Base-by-base conservation (phyloP, 768 basidiomycete genomes). In the Rhizopogon vulgaris region DNA sequence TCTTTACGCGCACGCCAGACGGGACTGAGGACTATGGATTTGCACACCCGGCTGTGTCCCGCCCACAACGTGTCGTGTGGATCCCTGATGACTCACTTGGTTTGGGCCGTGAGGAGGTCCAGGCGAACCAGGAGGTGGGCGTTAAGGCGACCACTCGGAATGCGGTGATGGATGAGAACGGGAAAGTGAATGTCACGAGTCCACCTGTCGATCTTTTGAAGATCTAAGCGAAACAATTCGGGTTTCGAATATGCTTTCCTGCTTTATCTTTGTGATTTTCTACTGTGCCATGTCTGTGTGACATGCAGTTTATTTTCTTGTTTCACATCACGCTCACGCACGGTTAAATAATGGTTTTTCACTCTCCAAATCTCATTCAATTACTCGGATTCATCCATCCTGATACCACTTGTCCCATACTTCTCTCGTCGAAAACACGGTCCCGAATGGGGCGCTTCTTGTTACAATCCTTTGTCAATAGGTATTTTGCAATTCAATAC, bases 1-100 rank as follows among this genome's bases (percentile, higher is more conserved):
- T 53, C 38, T 66, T 67, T 32, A 54, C 65, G 42, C 60, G 55
- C 40, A 59, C 65, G 24, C 38, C 49, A 3, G 66, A 67, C 15
- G 67, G 63, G 10, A 17, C 15, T 41, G 51, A 65, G 54, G 64
- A 80, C 45, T 82, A 83, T 61, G 85, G 87, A 12, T 97, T 95
- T 71, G 83, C 87, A 41, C 95, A 95, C 60, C 95, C 95, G 14
- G 92, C 92, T 6, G 76, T 80, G 50, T 80, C 73, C 55, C 69
- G 81, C 47, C 82, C 87, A 42, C 90, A 93, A 69, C 76, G 84
- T 56, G 74, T 82, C 4, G 72, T 97, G 30, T 98, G 95, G 95
- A 67, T 97, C 49, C 90, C 95, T 18, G 68, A 71, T 37, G 95
- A 98, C 64, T 59, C 67, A 22, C 70, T 81, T n/a, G 83, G 84